These are phyloP conservation scores for Phascolomyces articulosus DNA, from an alignment of 371 early-diverging fungal genomes.

Conservation along the genomic window DNA sequence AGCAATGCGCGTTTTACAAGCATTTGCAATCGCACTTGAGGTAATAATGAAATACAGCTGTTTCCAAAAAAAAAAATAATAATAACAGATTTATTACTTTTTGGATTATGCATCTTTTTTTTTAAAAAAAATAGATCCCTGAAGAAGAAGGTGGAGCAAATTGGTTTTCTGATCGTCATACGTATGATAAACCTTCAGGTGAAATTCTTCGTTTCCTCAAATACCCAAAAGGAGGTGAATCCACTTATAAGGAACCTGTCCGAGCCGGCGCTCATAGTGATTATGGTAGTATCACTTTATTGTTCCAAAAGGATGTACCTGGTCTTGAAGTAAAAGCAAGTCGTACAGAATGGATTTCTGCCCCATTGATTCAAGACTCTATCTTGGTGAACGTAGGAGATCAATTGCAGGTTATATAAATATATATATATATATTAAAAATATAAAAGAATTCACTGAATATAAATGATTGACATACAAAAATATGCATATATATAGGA, in stretches of 20 bases:
- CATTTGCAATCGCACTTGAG: conserved; percentile 65
- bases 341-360: conserved; percentile 63
- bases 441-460: no score
- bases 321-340: conserved; percentile 69
- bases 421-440: no score
- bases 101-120: no score
- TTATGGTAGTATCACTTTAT: conserved; percentile 74
- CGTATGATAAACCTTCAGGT: conserved; percentile 49
- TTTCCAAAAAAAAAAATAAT: no score
- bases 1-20: conserved; percentile 52
- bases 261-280: conserved; percentile 70
- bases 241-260: conserved; percentile 41
- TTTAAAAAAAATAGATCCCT: no score
- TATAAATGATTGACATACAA: no score
- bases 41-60: no score
- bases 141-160: conserved; percentile 54
- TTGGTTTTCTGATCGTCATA: conserved; percentile 58
- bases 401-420: conserved; percentile 34
- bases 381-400: conserved; percentile 78
- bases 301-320: conserved; percentile 72
- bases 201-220: conserved; percentile 61
- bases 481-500: neutral
- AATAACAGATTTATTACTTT: no score
- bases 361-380: conserved; percentile 60
- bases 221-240: conserved; percentile 58